Conservation (phyloP, 805 yeast genomes). For the Isabelozyma rhagii region DNA sequence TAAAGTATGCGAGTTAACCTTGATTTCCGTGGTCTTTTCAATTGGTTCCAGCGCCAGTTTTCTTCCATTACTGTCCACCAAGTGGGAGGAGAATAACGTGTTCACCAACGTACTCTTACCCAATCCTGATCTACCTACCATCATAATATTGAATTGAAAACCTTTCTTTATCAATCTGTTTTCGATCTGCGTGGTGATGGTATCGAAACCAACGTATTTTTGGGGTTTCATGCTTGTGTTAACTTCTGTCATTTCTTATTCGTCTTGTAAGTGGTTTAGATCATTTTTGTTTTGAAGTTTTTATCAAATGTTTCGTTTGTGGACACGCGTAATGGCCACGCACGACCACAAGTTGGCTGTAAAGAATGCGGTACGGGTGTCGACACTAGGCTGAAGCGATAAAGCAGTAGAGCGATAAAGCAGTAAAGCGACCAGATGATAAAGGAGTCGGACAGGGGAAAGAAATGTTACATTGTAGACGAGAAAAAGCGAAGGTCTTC, state of each 20-base stretch:
- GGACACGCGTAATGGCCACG: constrained; percentile 2
- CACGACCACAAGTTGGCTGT: not conserved
- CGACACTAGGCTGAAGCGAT: not conserved
- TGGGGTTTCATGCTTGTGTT: constrained; percentile 45
- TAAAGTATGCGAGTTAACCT: constrained; percentile 64
- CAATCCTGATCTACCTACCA: constrained; percentile 86
- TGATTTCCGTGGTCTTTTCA: constrained; percentile 83
- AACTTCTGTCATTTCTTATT: constrained; percentile 1
- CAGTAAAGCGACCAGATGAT: too few relatives aligned
- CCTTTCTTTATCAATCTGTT: constrained; percentile 88
- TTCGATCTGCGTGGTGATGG: constrained; percentile 94
- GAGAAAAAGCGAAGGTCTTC: too few relatives aligned
- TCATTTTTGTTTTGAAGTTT: not conserved
- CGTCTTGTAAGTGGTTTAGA: constrained; percentile 3
- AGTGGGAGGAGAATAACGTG: constrained; percentile 81
- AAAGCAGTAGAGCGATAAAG: too few relatives aligned
- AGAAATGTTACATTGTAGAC: too few relatives aligned
- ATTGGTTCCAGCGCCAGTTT: constrained; percentile 65
- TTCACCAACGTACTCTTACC: constrained; percentile 93
- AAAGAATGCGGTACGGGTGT: not conserved
- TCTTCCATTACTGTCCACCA: constrained; percentile 74
- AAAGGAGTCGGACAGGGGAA: too few relatives aligned
- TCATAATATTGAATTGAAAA: constrained; percentile 90
- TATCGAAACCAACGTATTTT: constrained; percentile 92
- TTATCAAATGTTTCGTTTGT: constrained; percentile 1